Evolutionary conservation across 192 early-diverging fungal species (phyloP), one percentile per base, ranked within the genome.

Genomic region (Kappamyces sp.): DNA sequence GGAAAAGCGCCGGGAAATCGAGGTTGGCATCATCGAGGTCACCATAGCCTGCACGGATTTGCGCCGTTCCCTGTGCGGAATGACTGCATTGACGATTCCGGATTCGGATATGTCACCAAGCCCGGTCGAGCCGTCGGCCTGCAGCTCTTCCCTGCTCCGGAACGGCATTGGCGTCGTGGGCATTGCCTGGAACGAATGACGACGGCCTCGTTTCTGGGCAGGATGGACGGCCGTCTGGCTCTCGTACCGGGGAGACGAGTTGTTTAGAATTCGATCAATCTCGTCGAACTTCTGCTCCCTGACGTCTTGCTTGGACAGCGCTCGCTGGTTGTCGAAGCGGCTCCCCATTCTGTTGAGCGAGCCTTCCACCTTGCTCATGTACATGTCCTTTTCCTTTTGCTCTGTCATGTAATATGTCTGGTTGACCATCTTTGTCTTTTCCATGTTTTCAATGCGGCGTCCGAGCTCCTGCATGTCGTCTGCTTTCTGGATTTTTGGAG

Each of bases 161-260:
- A n/a, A n/a, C n/a, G n/a, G n/a, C n/a, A n/a, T n/a, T n/a, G n/a
- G n/a, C n/a, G n/a, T n/a, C n/a, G n/a, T n/a, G n/a, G n/a, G n/a
- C n/a, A n/a, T n/a, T n/a, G n/a, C n/a, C n/a, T n/a, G n/a, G n/a
- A n/a, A n/a, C n/a, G n/a, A n/a, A n/a, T n/a, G n/a, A n/a, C n/a
- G n/a, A n/a, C n/a, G n/a, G n/a, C n/a, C n/a, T n/a, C n/a, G n/a
- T n/a, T n/a, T n/a, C n/a, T n/a, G n/a, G n/a, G n/a, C n/a, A n/a
- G n/a, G n/a, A n/a, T n/a, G n/a, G n/a, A n/a, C n/a, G n/a, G 51
- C 51, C 14, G 51, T 53, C 41, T 53, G 51, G 0, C 8, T 9
- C n/a, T 53, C 51, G 41, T 34, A 53, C 15, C 41, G 36, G 36
- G 51, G 51, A 39, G 9, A 14, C 0, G 41, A 35, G 15, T 12